Evolutionary conservation across 1,284 basidiomycete genomes (phyloP), one percentile per base, ranked within the genome.

Genomic region (Gomphus bonarii): DNA sequence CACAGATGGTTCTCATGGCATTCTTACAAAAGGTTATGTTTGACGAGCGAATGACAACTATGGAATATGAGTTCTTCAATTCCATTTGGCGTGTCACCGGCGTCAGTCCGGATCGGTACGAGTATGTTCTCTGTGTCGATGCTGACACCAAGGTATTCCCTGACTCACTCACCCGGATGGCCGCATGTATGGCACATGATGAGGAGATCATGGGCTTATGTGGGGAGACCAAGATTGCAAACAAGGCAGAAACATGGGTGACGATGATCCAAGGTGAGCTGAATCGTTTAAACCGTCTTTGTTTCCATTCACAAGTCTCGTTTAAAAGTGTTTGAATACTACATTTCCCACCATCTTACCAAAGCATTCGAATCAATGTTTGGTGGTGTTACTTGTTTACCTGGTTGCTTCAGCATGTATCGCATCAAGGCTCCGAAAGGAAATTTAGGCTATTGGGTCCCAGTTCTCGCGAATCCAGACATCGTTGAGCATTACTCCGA

Each of bases 361-460:
- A 99, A 99, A 76, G 94, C 95, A 1, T 99, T 99, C 75, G 95
- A 99, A 72, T 95, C 95, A 8, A 95, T 98, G 80, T 99, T 99
- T 66, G 97, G 95, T 66, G 95, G 95, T 81, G 97, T 99, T 33
- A 98, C 97, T 60, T 99, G 97, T 84, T 77, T 98, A 63, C 95
- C 97, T 14, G 97, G 95, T 63, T 99, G 95, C 75, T 99, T 99
- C 82, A 93, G 88, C 62, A 99, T 99, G 92, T 99, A 99, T 74
- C 86, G 97, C 63, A 92, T 98, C 82, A 99, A 98, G 75, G 91
- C 95, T 18, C 91, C 93, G 42, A 98, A 95, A 72, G 89, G 89
- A 53, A 87, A 88, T 63, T 80, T 82, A 50, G 93, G 92, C 14
- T 98, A 95, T 72, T 99, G 95, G 97, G 95, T 99, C 2, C 97